Conservation (phyloP, 2,329 filamentous ascomycete species). For the Calonectria leucothoes region DNA sequence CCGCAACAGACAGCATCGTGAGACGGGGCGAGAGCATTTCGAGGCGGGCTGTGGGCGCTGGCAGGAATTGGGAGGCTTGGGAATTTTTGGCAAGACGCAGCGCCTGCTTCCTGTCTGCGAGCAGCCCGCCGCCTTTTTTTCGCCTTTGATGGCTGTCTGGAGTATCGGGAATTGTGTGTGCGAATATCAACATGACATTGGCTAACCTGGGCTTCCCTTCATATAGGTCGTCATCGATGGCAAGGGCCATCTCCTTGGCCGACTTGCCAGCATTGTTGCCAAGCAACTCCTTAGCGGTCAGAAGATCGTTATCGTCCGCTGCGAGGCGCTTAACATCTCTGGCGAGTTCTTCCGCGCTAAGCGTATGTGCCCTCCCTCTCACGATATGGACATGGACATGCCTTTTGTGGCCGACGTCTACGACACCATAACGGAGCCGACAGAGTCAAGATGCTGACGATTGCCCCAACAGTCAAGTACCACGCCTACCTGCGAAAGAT, state of each 20-base stretch:
- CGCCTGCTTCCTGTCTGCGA: conserved; percentile 25
- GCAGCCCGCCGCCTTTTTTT: not conserved
- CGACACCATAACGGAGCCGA: conserved; percentile 26
- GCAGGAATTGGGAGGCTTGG: conserved; percentile 31
- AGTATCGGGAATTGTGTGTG: conserved; percentile 23
- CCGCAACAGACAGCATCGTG: conserved; percentile 29
- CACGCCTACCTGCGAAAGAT: conserved; percentile 99
- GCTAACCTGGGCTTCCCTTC: conserved; percentile 38
- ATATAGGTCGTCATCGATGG: conserved; percentile 96
- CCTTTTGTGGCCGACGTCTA: conserved; percentile 31
- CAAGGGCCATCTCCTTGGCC: conserved; percentile 99
- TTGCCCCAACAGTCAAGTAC: conserved; percentile 90
- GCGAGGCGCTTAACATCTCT: conserved; percentile 99
- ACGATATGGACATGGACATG: conserved; percentile 29
- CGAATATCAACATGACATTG: conserved; percentile 31
- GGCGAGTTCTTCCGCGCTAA: conserved; percentile 99
- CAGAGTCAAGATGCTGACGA: conserved; percentile 56
- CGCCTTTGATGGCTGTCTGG: conserved; percentile 22
- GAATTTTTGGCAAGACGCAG: conserved; percentile 25
- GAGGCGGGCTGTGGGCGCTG: conserved; percentile 26
- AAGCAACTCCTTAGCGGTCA: conserved; percentile 99
- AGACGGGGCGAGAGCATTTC: conserved; percentile 27
- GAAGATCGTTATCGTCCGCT: conserved; percentile 99
- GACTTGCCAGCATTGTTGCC: conserved; percentile 96
- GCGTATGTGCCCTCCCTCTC: conserved; percentile 77